Percentiles rank a stretch among this genome's conserved stretches.
phyloP scores from a whole-genome alignment of 768 basidiomycete species.

The Lentinula sp. region DNA sequence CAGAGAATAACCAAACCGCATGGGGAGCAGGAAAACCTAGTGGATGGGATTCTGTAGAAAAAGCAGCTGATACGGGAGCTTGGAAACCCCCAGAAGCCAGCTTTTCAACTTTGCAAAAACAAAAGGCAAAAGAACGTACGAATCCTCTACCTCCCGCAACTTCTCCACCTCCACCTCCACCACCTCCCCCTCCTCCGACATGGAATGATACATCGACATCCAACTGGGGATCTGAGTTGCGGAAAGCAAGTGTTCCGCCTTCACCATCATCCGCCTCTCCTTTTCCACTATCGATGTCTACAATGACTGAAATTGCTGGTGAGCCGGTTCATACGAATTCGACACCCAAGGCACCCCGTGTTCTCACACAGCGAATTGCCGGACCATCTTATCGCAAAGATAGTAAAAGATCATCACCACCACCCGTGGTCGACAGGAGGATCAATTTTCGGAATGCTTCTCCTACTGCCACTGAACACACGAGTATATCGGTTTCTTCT shows the following conservation, averaged over 20 bases:
- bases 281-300: neutral
- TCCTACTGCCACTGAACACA: slow-evolving; percentile 1
- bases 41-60: neutral
- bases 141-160: neutral
- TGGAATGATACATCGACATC: neutral
- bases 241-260: neutral
- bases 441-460: neutral
- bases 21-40: neutral
- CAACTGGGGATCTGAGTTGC: neutral
- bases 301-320: neutral
- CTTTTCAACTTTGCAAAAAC: neutral
- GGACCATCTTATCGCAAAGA: neutral
- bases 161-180: neutral
- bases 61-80: neutral
- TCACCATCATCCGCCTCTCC: neutral
- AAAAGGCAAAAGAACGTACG: neutral
- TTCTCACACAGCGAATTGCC: neutral
- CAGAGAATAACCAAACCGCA: too few species aligned
- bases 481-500: neutral
- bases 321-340: neutral
- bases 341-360: neutral
- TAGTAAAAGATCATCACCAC: neutral
- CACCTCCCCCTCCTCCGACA: neutral
- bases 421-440: neutral
- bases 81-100: neutral